Percentiles rank a stretch among this genome's conserved stretches.
Evolutionary conservation across 345 rosid species (phyloP).

Genomic region (Euphorbia lathyris): DNA sequence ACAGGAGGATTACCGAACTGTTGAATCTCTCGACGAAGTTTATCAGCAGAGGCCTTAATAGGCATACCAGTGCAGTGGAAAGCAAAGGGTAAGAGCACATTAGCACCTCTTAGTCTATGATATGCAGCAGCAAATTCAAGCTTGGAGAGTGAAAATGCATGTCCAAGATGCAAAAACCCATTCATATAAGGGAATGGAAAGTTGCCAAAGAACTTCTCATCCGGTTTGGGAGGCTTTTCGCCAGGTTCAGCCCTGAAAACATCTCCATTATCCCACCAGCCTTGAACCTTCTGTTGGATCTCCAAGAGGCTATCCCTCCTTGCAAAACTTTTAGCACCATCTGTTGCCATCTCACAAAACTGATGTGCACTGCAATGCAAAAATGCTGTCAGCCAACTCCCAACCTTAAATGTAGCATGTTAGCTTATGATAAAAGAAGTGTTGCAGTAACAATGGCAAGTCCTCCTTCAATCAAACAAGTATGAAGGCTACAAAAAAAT

Average conservation of each 20-base stretch:
- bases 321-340: conserved; percentile 59
- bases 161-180: conserved; percentile 75
- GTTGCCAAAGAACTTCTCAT: conserved; percentile 75
- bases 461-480: background rate
- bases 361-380: conserved; percentile 30
- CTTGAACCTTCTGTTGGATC: conserved; percentile 47
- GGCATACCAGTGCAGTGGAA: conserved; percentile 99
- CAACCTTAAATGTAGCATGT: background rate
- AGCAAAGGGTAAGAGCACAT: conserved; percentile 80
- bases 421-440: background rate
- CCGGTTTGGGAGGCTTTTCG: conserved; percentile 41
- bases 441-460: too few species aligned
- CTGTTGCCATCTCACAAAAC: conserved; percentile 68
- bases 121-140: conserved; percentile 88
- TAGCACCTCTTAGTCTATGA: conserved; percentile 81
- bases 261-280: conserved; percentile 71
- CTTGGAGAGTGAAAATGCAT: conserved; percentile 78
- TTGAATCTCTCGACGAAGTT: conserved; percentile 67
- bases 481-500: too few species aligned
- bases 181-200: conserved; percentile 87
- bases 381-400: background rate
- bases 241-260: conserved; percentile 63
- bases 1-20: conserved; percentile 74
- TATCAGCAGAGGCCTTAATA: conserved; percentile 94
- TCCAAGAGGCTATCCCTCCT: conserved; percentile 76